Evolutionary conservation across 495 filamentous ascomycete genomes (phyloP).

Genomic region (Hypomontagnella monticulosa): DNA sequence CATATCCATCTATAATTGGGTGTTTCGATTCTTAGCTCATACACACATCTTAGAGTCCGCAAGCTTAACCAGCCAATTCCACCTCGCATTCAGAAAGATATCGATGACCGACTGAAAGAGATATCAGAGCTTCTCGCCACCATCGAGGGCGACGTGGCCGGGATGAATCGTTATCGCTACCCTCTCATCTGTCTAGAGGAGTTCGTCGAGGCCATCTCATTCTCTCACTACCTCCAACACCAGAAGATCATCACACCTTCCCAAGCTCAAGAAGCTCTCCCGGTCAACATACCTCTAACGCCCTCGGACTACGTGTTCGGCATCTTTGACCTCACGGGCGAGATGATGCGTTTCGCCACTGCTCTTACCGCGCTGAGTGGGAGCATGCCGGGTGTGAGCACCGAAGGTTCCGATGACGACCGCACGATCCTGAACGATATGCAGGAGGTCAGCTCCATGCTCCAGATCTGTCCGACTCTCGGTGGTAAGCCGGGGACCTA

Average conservation of each 20-base stretch:
- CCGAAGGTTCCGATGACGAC: not conserved
- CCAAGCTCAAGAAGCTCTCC: slow-evolving; percentile 64
- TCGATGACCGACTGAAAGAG: slow-evolving; percentile 67
- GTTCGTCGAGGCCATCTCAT: slow-evolving; percentile 85
- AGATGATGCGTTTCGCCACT: slow-evolving; percentile 96
- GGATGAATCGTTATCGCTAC: slow-evolving; percentile 86
- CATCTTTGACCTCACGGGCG: slow-evolving; percentile 90
- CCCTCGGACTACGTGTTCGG: slow-evolving; percentile 90
- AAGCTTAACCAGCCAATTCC: slow-evolving; percentile 71
- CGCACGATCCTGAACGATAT: slow-evolving; percentile 78
- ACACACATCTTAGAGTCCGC: slow-evolving; percentile 63
- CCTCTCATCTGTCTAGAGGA: slow-evolving; percentile 89
- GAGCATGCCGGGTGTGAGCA: slow-evolving; percentile 37
- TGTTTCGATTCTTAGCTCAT: slow-evolving; percentile 17
- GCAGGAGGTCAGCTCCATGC: slow-evolving; percentile 72
- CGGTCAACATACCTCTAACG: slow-evolving; percentile 67
- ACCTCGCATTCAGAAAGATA: slow-evolving; percentile 68
- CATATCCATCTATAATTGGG: not conserved
- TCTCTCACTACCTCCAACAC: slow-evolving; percentile 84
- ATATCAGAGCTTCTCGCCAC: slow-evolving; percentile 73
- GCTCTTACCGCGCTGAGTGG: slow-evolving; percentile 76
- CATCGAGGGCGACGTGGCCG: slow-evolving; percentile 76
- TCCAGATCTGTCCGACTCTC: slow-evolving; percentile 74
- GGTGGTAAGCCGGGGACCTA: slow-evolving; percentile 53
- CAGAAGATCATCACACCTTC: slow-evolving; percentile 76